phyloP scores from a whole-genome alignment of 345 rosid genomes.

The Rubroshorea leprosula region DNA sequence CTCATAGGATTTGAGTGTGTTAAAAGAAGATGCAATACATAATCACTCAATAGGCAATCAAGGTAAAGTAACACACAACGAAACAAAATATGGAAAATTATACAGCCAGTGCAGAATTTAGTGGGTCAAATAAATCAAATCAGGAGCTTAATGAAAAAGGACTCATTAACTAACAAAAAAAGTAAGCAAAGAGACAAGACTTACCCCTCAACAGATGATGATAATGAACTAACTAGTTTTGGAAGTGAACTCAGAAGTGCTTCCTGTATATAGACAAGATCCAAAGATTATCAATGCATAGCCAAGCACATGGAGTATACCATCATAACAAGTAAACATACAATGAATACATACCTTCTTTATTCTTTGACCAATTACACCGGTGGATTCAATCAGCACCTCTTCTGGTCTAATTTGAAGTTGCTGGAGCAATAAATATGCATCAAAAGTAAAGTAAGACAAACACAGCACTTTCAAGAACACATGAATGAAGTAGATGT shows the following conservation, averaged over 20 bases:
- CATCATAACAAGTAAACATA: slow-evolving; percentile 5
- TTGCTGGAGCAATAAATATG: slow-evolving; percentile 33
- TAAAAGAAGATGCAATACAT: slow-evolving; percentile 10
- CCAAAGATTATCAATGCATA: slow-evolving; percentile 6
- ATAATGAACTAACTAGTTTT: slow-evolving; percentile 45
- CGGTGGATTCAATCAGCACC: slow-evolving; percentile 85
- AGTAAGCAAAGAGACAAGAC: slow-evolving; percentile 8
- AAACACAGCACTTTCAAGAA: slow-evolving; percentile 6
- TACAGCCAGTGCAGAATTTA: too few relatives aligned
- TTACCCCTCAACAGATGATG: slow-evolving; percentile 67
- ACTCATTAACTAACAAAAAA: neutral
- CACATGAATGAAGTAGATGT: slow-evolving; percentile 3
- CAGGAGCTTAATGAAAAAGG: neutral
- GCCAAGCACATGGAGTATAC: neutral
- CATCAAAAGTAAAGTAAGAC: neutral
- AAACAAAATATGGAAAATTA: slow-evolving; percentile 1
- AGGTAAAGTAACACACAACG: slow-evolving; percentile 1
- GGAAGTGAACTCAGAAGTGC: slow-evolving; percentile 81
- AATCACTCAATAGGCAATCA: neutral
- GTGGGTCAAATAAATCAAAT: neutral
- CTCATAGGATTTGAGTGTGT: slow-evolving; percentile 12
- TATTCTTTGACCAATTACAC: slow-evolving; percentile 89
- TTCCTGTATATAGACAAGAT: slow-evolving; percentile 43
- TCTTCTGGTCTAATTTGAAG: slow-evolving; percentile 58
- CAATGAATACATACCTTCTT: slow-evolving; percentile 46